Base-by-base conservation (phyloP, 257 asterid species). In the Capsicum pubescens region DNA sequence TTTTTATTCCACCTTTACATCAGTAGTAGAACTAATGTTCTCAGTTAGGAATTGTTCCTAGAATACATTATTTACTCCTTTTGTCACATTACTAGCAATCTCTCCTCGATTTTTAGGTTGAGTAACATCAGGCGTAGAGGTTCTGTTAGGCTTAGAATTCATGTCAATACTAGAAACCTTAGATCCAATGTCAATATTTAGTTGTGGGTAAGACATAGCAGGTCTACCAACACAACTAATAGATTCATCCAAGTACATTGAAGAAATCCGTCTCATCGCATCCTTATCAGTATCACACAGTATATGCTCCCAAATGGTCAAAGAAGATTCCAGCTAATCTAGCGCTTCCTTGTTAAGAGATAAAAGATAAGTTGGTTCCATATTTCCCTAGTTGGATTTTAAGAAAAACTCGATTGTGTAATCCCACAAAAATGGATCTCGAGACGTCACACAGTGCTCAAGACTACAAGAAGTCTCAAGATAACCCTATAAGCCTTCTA, bases 11-110 rank as follows among this genome's bases (percentile, higher is more conserved):
- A 86, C 69, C 79, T 86, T 91, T 80, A 84, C 87, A 84, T 87
- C 89, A 61, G 88, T n/a, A n/a, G n/a, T 88, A 36, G 93, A 89
- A 79, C 97, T 97, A 14, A 98, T 97, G 88, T 91, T 96, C 87
- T 96, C 99, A 0, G 98, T 93, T 81, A 96, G 93, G 89, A 96
- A 96, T 78, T 96, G 98, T 82, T 95, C 96, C 99, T 98, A 96
- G 60, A 96, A 96, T 42, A 91, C 92, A 89, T 96, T 98, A 88
- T 96, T 96, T 78, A 83, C 95, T 76, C 98, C 97, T 7, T 95
- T 84, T 87, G 87, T 85, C 66, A 70, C 89, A 61, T 85, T 88
- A 67, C 89, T 60, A 61, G 91, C 86, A 70, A 85, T 68, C 50
- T 56, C 91, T 48, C 71, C 86, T 69, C 81, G 89, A 17, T 90